Evolutionary conservation across 192 early-diverging fungal genomes (phyloP).

Genomic region (Gryganskiella cystojenkinii): DNA sequence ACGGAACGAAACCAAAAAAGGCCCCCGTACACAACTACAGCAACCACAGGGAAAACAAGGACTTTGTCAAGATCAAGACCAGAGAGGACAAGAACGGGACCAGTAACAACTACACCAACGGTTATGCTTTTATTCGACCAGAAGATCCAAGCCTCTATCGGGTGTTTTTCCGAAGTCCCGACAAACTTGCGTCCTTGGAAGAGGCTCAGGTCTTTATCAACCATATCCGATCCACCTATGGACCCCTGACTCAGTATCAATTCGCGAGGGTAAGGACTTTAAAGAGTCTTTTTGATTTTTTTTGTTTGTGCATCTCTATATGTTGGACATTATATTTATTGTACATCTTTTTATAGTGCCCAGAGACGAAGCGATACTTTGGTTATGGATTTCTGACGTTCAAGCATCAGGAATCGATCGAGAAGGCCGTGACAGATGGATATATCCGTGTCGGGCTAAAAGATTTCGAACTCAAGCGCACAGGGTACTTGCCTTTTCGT

Average conservation of each 20-base stretch:
- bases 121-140: background rate
- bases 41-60: too few relatives aligned
- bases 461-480: slow-evolving; percentile 34
- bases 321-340: background rate
- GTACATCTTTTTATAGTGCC: slow-evolving; percentile 13
- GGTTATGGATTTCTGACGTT: slow-evolving; percentile 51
- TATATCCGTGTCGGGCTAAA: slow-evolving; percentile 39
- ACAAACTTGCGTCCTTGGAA: slow-evolving; percentile 42
- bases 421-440: slow-evolving; percentile 29
- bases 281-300: background rate
- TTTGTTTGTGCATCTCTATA: background rate
- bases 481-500: slow-evolving; percentile 13
- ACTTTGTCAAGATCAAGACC: slow-evolving; percentile 1
- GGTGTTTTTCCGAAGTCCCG: slow-evolving; percentile 44
- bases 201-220: slow-evolving; percentile 51
- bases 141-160: slow-evolving; percentile 33
- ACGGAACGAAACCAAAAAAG: too few relatives aligned
- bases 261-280: slow-evolving; percentile 23
- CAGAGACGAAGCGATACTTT: slow-evolving; percentile 45
- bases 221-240: slow-evolving; percentile 39
- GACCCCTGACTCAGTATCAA: slow-evolving; percentile 44
- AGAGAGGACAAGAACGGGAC: background rate
- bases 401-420: slow-evolving; percentile 33
- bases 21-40: too few relatives aligned
- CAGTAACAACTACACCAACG: background rate